phyloP scores from a whole-genome alignment of 208 protist species.

The Acanthamoeba rhysodes region DNA sequence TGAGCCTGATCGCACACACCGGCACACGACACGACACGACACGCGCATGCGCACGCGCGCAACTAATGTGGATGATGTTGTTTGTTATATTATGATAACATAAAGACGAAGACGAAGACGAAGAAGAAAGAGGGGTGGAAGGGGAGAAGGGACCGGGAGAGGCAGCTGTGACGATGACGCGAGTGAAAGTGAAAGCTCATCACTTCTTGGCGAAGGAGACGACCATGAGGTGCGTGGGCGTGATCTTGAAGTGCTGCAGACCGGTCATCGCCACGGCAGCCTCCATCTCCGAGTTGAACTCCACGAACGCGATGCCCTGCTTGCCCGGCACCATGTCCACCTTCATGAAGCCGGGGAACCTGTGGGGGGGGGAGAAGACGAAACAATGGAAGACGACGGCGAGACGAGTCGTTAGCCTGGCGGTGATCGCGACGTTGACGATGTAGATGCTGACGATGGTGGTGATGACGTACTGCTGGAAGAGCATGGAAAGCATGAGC shows the following conservation, averaged over 20 bases:
- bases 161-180: neutral
- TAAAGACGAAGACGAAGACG: neutral
- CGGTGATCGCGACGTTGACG: no score
- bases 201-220: constrained; percentile 72
- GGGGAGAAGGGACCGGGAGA: neutral
- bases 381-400: neutral
- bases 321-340: constrained; percentile 86
- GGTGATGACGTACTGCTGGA: constrained; percentile 83
- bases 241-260: constrained; percentile 84
- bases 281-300: constrained; percentile 87
- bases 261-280: constrained; percentile 85
- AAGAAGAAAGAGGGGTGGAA: neutral
- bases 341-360: constrained; percentile 87
- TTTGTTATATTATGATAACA: constrained; percentile 11
- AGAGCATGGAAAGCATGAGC: constrained; percentile 87
- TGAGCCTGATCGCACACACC: neutral
- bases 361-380: neutral
- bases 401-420: no score
- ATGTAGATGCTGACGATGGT: neutral
- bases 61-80: neutral
- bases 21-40: no score
- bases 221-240: constrained; percentile 54
- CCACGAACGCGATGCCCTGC: constrained; percentile 89
- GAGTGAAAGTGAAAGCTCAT: neutral
- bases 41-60: neutral